These are phyloP conservation scores for Leishmania guyanensis DNA, from an alignment of 208 protist genomes.

Conservation along the genomic window DNA sequence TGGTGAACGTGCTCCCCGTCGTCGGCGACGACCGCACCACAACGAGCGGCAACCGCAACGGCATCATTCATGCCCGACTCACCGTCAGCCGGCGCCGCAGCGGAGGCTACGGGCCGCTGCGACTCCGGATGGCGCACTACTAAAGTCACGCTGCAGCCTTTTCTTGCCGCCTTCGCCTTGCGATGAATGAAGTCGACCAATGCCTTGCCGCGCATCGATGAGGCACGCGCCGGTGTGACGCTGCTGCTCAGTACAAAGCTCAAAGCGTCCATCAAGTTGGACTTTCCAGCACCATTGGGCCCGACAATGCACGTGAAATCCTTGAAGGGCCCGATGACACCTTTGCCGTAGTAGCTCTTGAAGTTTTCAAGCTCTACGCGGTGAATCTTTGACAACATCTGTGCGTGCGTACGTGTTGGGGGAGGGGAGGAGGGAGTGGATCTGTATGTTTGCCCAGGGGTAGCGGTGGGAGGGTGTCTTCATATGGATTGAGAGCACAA, in stretches of 20 bases:
- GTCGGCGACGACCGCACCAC: slow-evolving; percentile 6
- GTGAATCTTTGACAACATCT: slow-evolving; percentile 68
- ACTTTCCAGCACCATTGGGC: slow-evolving; percentile 98
- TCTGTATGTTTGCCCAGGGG: background rate
- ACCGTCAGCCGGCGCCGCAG: background rate
- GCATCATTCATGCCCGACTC: background rate
- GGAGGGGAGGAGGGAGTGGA: background rate
- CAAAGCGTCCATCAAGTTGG: slow-evolving; percentile 99
- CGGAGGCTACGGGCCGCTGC: background rate
- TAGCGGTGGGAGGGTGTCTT: background rate
- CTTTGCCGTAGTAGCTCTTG: slow-evolving; percentile 97
- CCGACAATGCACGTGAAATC: slow-evolving; percentile 99
- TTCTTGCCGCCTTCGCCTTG: slow-evolving; percentile 42
- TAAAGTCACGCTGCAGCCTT: slow-evolving; percentile 75
- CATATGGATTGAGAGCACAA: background rate
- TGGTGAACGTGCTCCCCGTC: slow-evolving; percentile 10
- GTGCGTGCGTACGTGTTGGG: slow-evolving; percentile 10
- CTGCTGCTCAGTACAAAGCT: slow-evolving; percentile 96
- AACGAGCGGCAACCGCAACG: background rate
- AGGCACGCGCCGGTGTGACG: slow-evolving; percentile 30
- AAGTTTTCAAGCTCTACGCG: slow-evolving; percentile 98
- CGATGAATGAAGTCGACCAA: slow-evolving; percentile 94
- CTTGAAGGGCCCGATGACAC: slow-evolving; percentile 96
- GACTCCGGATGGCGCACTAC: slow-evolving; percentile 58
- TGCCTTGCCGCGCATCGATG: slow-evolving; percentile 75